phyloP scores from a whole-genome alignment of 768 basidiomycete species.

The Boletales sp. region DNA sequence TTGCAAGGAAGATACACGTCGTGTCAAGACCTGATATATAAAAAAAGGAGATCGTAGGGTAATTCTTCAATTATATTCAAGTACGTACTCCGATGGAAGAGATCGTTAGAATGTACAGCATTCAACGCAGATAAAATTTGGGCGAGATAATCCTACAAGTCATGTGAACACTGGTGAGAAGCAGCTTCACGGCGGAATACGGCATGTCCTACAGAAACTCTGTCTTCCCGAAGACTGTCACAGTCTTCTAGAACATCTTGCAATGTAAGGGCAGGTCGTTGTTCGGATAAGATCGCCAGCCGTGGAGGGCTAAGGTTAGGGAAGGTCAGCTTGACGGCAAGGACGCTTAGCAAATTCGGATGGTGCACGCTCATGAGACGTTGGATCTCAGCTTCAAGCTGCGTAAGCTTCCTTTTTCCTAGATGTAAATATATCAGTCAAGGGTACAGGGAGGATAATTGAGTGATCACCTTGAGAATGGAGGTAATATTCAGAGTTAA shows the following conservation, averaged over 20 bases:
- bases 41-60: not conserved
- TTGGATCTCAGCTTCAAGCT: conserved; percentile 63
- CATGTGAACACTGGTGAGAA: not conserved
- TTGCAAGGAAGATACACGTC: conserved; percentile 58
- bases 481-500: conserved; percentile 66
- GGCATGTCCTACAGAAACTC: conserved; percentile 52
- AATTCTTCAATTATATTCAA: not conserved
- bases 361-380: conserved; percentile 58
- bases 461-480: conserved; percentile 50
- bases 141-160: conserved; percentile 61
- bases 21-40: conserved; percentile 53
- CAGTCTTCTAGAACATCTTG: conserved; percentile 76
- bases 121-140: conserved; percentile 73
- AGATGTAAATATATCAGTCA: not conserved
- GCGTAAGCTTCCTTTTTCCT: conserved; percentile 68
- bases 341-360: conserved; percentile 60
- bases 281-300: conserved; percentile 68
- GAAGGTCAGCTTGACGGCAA: conserved; percentile 61
- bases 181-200: not conserved
- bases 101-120: conserved; percentile 56
- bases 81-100: conserved; percentile 65
- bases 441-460: not conserved
- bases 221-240: conserved; percentile 67
- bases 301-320: conserved; percentile 50
- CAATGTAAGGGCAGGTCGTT: conserved; percentile 60